A percentile compares a stretch with the other conserved stretches of the same genome.
These are phyloP conservation scores for Metschnikowia continentalis DNA, from an alignment of 805 yeast species.

Conservation along the genomic window DNA sequence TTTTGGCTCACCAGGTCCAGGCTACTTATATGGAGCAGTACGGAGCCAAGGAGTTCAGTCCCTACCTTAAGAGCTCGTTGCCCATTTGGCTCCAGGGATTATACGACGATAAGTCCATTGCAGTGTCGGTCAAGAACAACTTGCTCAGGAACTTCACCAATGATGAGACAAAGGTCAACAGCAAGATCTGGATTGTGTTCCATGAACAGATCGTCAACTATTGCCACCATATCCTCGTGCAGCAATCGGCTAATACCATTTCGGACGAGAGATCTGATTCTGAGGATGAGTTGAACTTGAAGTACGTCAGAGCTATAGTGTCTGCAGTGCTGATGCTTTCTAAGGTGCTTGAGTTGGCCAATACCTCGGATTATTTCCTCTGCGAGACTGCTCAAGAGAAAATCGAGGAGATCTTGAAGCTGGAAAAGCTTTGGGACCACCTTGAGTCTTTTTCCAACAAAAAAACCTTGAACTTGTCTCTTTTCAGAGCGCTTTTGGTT, in stretches of 20 bases:
- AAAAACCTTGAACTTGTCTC: constrained; percentile 27
- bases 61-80: constrained; percentile 64
- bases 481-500: constrained; percentile 22
- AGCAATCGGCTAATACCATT: constrained; percentile 59
- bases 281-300: constrained; percentile 60
- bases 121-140: constrained; percentile 44
- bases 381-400: constrained; percentile 11
- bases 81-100: constrained; percentile 72
- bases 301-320: constrained; percentile 55
- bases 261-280: constrained; percentile 72
- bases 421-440: constrained; percentile 34
- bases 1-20: constrained; percentile 61
- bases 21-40: constrained; percentile 44
- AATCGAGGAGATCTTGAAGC: constrained; percentile 22
- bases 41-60: constrained; percentile 52
- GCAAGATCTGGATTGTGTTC: constrained; percentile 58
- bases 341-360: constrained; percentile 23
- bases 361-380: constrained; percentile 12
- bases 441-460: constrained; percentile 22
- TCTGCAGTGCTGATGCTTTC: constrained; percentile 48
- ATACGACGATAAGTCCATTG: constrained; percentile 68
- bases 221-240: constrained; percentile 46
- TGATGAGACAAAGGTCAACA: constrained; percentile 44
- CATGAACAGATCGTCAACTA: constrained; percentile 52
- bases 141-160: constrained; percentile 54